Evolutionary conservation across 352 stramenopile genomes (phyloP).

Genomic region (Pythium phragmiticola): DNA sequence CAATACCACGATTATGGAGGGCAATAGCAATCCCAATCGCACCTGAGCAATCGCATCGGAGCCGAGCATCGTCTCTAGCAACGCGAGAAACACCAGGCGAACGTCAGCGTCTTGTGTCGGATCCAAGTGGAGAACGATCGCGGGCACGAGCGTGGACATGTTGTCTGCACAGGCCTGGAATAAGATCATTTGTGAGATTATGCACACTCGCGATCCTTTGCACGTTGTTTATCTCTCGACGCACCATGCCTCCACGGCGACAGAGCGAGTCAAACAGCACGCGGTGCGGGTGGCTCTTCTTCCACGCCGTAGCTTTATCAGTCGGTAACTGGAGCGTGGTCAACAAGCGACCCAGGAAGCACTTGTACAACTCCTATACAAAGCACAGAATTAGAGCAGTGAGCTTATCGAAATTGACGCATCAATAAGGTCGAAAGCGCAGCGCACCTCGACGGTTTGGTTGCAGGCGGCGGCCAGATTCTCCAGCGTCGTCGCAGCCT

Average conservation of each 20-base stretch:
- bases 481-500: conserved; percentile 42
- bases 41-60: conserved; percentile 55
- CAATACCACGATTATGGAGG: background rate
- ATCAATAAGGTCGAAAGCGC: background rate
- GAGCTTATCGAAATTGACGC: background rate
- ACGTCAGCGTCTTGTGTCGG: conserved; percentile 68
- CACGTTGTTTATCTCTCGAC: background rate
- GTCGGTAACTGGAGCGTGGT: conserved; percentile 48
- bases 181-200: background rate
- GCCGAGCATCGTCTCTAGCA: conserved; percentile 81
- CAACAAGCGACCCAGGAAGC: conserved; percentile 55
- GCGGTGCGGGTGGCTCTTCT: conserved; percentile 56
- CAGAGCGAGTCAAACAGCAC: conserved; percentile 82
- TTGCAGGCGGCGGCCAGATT: conserved; percentile 35
- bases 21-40: background rate
- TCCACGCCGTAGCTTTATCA: conserved; percentile 43
- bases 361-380: conserved; percentile 51
- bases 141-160: conserved; percentile 55
- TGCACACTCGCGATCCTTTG: background rate
- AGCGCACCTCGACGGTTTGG: conserved; percentile 40
- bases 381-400: background rate
- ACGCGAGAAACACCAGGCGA: conserved; percentile 76
- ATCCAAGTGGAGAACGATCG: conserved; percentile 67
- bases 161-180: conserved; percentile 58
- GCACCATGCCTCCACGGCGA: conserved; percentile 57